Base-by-base conservation (phyloP, 345 rosid genomes). In the Draba incana region DNA sequence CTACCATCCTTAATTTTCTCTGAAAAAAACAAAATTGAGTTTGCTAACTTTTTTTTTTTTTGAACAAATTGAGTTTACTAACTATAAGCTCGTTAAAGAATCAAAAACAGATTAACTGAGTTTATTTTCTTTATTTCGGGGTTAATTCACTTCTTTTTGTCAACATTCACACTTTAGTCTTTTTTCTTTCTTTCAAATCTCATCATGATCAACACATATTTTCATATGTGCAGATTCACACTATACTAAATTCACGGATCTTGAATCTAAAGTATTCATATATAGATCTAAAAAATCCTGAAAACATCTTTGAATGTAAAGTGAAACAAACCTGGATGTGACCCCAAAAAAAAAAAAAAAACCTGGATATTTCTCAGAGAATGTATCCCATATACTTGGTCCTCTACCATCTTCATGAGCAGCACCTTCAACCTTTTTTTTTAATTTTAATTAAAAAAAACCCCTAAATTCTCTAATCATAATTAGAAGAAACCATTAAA, bases 401-500 rank as follows among this genome's bases (percentile, higher is more conserved):
- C 84, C 82, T 81, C 81, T 81, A 13, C 84, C 84, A 72, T 71
- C 80, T 69, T 78, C 82, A 60, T 65, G 64, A 55, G 84, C 84
- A 42, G 37, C 84, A 60, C 82, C 84, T 79, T 81, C 84, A 12
- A 67, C 67, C 77, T 75, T 0, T 20, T 20, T 20, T 20, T 20
- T 20, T 20, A 20, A 20, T 20, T 20, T 20, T 20, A 20, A 20
- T 20, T 20, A 25, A 37, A 64, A 74, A 51, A 11, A 12, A 8
- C 5, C 23, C 50, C 61, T 47, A 27, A 52, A 31, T 16, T n/a
- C 16, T 55, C 31, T 58, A 38, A 58, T 24, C 33, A 41, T 45
- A 2, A 12, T 42, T 1, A 68, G 48, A 54, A 61, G 27, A 14
- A 51, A 58, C 1, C 4, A 38, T 1, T 12, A 69, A 14, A 57